Evolutionary conservation across 2,329 filamentous ascomycete species (phyloP).

Genomic region (Ceratocystis colombiana): DNA sequence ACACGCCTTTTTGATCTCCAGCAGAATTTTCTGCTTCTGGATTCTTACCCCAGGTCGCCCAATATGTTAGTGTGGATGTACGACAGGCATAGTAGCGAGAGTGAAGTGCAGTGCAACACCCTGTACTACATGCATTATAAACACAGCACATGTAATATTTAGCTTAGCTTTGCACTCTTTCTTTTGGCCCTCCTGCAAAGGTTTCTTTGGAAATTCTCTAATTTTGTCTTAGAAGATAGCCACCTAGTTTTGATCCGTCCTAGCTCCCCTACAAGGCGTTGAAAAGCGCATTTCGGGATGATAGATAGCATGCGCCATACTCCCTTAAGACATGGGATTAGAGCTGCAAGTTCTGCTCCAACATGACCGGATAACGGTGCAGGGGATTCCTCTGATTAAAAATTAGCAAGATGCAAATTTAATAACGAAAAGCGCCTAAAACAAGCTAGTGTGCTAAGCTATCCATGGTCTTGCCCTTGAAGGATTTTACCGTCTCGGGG

Average conservation of each 20-base stretch:
- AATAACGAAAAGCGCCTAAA: not conserved
- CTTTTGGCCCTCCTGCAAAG: not conserved
- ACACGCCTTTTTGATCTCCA: constrained; percentile 1
- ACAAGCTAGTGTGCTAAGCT: not conserved
- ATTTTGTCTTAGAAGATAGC: not conserved
- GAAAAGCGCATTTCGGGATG: not conserved
- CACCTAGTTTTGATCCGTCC: not conserved
- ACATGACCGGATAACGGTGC: not conserved
- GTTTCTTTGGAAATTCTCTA: not conserved
- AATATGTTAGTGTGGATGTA: constrained; percentile 12
- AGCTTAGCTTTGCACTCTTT: not conserved
- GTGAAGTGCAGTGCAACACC: constrained; percentile 4
- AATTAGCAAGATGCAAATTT: not conserved
- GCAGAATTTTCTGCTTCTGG: not conserved
- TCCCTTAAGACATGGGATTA: not conserved
- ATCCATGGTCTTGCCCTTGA: not conserved
- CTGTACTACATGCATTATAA: constrained; percentile 7
- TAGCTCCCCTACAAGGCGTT: not conserved
- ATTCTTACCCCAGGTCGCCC: not conserved
- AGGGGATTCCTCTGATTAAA: not conserved
- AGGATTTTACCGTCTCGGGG: not conserved
- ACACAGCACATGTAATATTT: not conserved
- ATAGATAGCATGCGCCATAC: not conserved
- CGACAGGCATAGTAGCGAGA: constrained; percentile 16
- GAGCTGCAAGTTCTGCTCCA: not conserved